Evolutionary conservation across 768 basidiomycete species (phyloP), one percentile per base, ranked within the genome.

Genomic region (Megacollybia marginata): DNA sequence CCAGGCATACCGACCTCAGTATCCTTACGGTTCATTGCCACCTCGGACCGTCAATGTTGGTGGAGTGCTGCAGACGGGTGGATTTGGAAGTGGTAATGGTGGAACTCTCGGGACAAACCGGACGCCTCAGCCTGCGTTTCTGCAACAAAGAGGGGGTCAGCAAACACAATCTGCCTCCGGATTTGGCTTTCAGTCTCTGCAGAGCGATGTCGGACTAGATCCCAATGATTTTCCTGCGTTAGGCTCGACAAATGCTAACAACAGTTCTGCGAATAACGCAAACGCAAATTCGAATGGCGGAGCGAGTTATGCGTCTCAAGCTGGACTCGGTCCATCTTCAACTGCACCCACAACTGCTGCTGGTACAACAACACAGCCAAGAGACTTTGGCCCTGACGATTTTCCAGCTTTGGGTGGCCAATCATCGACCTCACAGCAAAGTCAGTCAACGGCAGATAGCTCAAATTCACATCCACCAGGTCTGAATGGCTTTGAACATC

Each of bases 191-290:
- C 23, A 28, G 23, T 28, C 23, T 28, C 6, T 28, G 23, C 23
- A 28, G 33, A 83, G 77, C 63, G 88, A 90, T 61, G 82, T 87
- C 51, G 85, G 83, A 16, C 79, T 90, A 35, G 89, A 91, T 71
- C 88, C 82, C 32, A 89, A 88, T 60, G 89, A 90, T 65, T 90
- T 91, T 57, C 89, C 89, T n/a, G 88, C 87, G 12, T 78, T 92
- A 16, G 89, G 89, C 36, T 82, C 83, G 40, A 74, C 76, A 12
- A 55, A 69, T 46, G 52, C 73, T 56, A 70, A 71, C 52, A 68
- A 61, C 45, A 69, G 63, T 48, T 55, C 57, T 46, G 70, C 68
- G 35, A 65, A 65, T 40, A 69, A 53, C 57, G 70, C 61, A 40
- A 73, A 67, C 56, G 68, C 66, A 40, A 60, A 65, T 36, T 51